A percentile compares a stretch with the other conserved stretches of the same genome.
phyloP scores from a whole-genome alignment of 495 filamentous ascomycete species.

The Penicillium pancosmium region DNA sequence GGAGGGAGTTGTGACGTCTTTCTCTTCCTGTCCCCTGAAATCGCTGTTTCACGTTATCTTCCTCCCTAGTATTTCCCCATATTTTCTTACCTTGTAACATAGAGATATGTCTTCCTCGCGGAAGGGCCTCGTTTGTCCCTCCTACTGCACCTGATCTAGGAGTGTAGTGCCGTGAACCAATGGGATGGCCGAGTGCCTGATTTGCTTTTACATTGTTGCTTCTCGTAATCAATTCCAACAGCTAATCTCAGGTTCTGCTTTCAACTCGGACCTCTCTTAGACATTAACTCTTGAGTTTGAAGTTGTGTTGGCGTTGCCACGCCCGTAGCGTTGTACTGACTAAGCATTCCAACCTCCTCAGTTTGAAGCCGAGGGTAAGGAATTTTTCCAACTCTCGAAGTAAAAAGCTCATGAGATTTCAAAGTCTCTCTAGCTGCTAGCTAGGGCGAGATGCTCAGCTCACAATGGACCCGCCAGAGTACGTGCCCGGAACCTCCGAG shows the following conservation, averaged over 20 bases:
- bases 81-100: constrained; percentile 37
- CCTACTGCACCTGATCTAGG: constrained; percentile 4
- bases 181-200: constrained; percentile 11
- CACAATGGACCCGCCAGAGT: constrained; percentile 38
- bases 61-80: constrained; percentile 6
- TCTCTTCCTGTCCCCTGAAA: constrained; percentile 30
- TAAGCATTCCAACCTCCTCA: constrained; percentile 1
- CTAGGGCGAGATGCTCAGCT: constrained; percentile 18
- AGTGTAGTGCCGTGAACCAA: constrained; percentile 12
- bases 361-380: background rate
- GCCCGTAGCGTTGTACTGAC: background rate
- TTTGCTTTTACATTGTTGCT: constrained; percentile 2
- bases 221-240: background rate
- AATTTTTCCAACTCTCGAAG: background rate
- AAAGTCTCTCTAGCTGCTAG: background rate
- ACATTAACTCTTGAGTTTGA: background rate
- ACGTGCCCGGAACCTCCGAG: constrained; percentile 34
- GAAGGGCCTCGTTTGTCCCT: constrained; percentile 12
- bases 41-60: constrained; percentile 15
- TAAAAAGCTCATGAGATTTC: background rate
- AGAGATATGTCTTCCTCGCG: constrained; percentile 42
- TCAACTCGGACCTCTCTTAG: background rate
- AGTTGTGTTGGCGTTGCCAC: no score
- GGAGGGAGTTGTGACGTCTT: constrained; percentile 41
- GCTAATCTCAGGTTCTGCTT: background rate